phyloP scores from a whole-genome alignment of 805 yeast species.

The Saccharomycopsis fodiens region DNA sequence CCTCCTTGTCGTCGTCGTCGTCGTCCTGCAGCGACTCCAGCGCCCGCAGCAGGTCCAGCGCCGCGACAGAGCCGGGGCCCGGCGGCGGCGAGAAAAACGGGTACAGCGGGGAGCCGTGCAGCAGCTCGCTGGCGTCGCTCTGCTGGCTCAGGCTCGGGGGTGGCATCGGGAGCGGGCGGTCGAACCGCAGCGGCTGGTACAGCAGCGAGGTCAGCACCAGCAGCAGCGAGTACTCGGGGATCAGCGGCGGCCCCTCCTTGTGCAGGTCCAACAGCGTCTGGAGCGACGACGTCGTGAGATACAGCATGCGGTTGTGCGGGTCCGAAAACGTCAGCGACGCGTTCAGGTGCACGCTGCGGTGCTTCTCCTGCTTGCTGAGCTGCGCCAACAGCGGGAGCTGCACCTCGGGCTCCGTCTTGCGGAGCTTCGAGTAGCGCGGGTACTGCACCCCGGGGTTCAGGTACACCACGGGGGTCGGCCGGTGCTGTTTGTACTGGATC shows the following conservation, averaged over 20 bases:
- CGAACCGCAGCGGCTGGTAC: conserved; percentile 13
- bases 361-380: conserved; percentile 7
- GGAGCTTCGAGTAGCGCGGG: conserved; percentile 14
- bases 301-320: conserved; percentile 11
- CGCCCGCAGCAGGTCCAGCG: neutral
- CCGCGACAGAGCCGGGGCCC: neutral
- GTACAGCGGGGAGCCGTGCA: neutral
- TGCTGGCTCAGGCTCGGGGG: conserved; percentile 5
- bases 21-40: neutral
- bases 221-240: conserved; percentile 8
- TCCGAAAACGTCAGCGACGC: conserved; percentile 11
- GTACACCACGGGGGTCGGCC: conserved; percentile 6
- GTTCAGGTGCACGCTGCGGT: conserved; percentile 15
- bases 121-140: neutral
- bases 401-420: neutral
- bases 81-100: neutral
- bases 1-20: conserved; percentile 13
- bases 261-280: conserved; percentile 16
- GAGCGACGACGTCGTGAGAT: conserved; percentile 17
- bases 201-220: too few species aligned
- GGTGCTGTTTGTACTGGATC: neutral
- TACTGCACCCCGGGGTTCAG: conserved; percentile 15
- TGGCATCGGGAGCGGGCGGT: conserved; percentile 16
- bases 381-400: conserved; percentile 9
- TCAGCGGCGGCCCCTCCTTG: conserved; percentile 1